phyloP scores from a whole-genome alignment of 768 basidiomycete genomes.

The Lactarius hatsudake region DNA sequence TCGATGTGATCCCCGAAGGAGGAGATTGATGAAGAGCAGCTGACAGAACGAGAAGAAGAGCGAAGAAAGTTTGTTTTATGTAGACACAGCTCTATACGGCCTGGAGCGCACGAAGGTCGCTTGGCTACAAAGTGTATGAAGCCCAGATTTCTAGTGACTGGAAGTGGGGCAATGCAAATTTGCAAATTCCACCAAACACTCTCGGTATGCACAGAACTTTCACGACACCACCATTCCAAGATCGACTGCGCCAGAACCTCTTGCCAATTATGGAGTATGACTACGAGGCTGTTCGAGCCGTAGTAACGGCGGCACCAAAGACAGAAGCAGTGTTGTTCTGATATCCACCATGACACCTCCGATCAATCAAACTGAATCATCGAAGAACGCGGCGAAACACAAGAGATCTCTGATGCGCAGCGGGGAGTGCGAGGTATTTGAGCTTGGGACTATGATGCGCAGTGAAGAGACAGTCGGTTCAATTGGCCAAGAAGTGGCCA shows the following conservation, averaged over 20 bases:
- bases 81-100: neutral
- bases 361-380: conserved; percentile 1
- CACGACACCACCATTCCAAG: neutral
- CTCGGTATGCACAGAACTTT: neutral
- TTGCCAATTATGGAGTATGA: neutral
- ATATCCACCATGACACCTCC: neutral
- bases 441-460: neutral
- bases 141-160: neutral
- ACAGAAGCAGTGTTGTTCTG: neutral
- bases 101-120: neutral
- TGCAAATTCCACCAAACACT: neutral
- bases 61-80: neutral
- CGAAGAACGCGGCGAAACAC: neutral
- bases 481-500: conserved; percentile 13
- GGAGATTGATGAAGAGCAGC: neutral
- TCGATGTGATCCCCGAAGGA: neutral
- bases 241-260: neutral
- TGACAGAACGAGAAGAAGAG: neutral
- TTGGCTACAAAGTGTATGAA: neutral
- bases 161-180: neutral
- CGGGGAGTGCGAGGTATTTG: neutral
- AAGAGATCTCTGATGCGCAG: conserved; percentile 3
- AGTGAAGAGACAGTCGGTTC: neutral
- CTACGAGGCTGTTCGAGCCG: neutral
- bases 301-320: neutral